phyloP scores from a whole-genome alignment of 2,329 filamentous ascomycete species.

The Gnomoniopsis sp. region DNA sequence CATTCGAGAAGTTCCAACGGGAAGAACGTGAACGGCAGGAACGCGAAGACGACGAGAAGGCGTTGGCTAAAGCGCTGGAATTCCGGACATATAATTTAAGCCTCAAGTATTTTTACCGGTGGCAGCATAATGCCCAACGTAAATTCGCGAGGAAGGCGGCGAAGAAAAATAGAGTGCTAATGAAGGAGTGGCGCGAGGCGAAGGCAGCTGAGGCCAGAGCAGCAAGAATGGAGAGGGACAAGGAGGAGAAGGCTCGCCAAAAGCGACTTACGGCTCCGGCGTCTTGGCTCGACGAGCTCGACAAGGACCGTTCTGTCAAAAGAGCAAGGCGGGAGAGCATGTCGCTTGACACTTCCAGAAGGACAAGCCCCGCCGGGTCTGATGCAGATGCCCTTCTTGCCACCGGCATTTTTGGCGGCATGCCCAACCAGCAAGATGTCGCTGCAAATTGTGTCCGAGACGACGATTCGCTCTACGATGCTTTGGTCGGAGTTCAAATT shows the following conservation, averaged over 20 bases:
- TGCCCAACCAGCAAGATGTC: conserved; percentile 34
- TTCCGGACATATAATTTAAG: conserved; percentile 47
- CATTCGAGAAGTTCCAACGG: conserved; percentile 37
- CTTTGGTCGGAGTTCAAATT: conserved; percentile 16
- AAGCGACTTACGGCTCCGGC: conserved; percentile 15
- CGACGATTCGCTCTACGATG: conserved; percentile 20
- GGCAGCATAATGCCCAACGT: conserved; percentile 47
- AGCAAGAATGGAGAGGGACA: conserved; percentile 31
- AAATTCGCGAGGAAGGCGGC: conserved; percentile 48
- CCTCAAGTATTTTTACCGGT: conserved; percentile 55
- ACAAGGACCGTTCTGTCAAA: conserved; percentile 25
- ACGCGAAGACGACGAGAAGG: conserved; percentile 47
- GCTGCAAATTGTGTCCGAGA: conserved; percentile 32
- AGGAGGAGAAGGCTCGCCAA: conserved; percentile 30
- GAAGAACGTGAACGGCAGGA: conserved; percentile 39
- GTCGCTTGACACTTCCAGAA: conserved; percentile 27
- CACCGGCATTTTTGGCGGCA: conserved; percentile 38
- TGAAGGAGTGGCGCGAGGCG: conserved; percentile 42
- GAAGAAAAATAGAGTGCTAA: conserved; percentile 47
- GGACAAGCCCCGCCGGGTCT: conserved; percentile 22
- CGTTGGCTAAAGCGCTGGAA: conserved; percentile 42
- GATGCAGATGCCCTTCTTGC: conserved; percentile 38
- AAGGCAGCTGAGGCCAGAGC: conserved; percentile 31
- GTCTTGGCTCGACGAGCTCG: conserved; percentile 18
- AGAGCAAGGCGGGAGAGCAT: conserved; percentile 23